Evolutionary conservation across 306 rosid species (phyloP).

Genomic region (Corylus americana): DNA sequence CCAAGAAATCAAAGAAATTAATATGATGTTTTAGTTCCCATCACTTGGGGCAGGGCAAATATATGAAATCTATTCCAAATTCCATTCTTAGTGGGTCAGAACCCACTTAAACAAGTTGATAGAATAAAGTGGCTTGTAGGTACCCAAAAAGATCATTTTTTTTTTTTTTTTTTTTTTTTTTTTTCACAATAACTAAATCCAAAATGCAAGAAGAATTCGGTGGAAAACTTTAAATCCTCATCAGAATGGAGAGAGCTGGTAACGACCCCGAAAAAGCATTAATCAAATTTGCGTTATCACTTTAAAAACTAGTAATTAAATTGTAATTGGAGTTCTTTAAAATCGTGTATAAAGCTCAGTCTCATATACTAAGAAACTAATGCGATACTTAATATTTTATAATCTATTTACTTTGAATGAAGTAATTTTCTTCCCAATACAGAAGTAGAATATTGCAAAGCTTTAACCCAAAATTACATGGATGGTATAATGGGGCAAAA

Average conservation of each 20-base stretch:
- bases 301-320: too few species aligned
- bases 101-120: constrained; percentile 2
- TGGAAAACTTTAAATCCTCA: not conserved
- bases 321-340: too few species aligned
- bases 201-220: not conserved
- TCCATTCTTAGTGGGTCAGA: constrained; percentile 1
- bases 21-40: not conserved
- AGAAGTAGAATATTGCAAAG: too few species aligned
- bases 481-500: not conserved
- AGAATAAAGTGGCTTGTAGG: constrained; percentile 5
- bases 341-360: too few species aligned
- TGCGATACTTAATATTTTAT: too few species aligned
- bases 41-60: not conserved
- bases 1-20: not conserved
- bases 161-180: not conserved
- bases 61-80: not conserved
- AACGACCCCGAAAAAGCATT: too few species aligned
- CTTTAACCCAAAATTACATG: not conserved
- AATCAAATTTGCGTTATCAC: too few species aligned
- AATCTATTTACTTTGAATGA: too few species aligned
- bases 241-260: not conserved
- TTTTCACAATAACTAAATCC: not conserved
- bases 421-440: too few species aligned
- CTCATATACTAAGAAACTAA: too few species aligned
- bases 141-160: not conserved